Base-by-base conservation (phyloP, 2,329 filamentous ascomycete genomes). In the Monilinia aucupariae region DNA sequence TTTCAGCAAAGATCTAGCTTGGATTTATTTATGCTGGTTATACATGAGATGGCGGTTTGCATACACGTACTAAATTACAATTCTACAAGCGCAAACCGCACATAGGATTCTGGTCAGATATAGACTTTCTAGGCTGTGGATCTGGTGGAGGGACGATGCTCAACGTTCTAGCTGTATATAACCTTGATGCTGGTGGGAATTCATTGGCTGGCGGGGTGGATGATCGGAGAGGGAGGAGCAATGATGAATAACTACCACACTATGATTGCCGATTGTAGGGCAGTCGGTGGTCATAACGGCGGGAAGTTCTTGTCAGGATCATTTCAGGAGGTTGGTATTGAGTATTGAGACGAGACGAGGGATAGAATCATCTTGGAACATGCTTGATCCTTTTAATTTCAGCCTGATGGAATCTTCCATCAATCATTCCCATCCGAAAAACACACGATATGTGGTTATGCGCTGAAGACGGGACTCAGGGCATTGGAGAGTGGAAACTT, bases 301-400 rank as follows among this genome's bases (percentile, higher is more conserved):
- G 58, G 58, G 6, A 60, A 60, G 10, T 48, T 60, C 10, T 22
- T 60, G 25, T 52, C 58, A 5, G 47, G 20, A 15, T 60, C 58
- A n/a, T 77, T 80, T 64, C 77, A 81, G 67, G 81, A 83, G 71
- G 74, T 83, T 39, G 77, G n/a, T n/a, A n/a, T n/a, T n/a, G n/a
- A n/a, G 83, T 66, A 75, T 83, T n/a, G 76, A 76, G 12, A 81
- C 78, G 2, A 78, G 79, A 25, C 72, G n/a, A n/a, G n/a, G 75
- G 50, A 71, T 82, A 43, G 53, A 82, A 7, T 83, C 82, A 64
- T 77, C 82, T 65, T 84, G 81, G 79, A 74, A 75, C n/a, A 76
- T 75, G 39, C 67, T 76, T 58, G 76, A 78, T 64, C 76, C n/a
- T n/a, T n/a, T n/a, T n/a, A n/a, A 79, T 47, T 62, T 67, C 50